Base-by-base conservation (phyloP, 78 protist species). In the Planoprotostelium fungivorum region DNA sequence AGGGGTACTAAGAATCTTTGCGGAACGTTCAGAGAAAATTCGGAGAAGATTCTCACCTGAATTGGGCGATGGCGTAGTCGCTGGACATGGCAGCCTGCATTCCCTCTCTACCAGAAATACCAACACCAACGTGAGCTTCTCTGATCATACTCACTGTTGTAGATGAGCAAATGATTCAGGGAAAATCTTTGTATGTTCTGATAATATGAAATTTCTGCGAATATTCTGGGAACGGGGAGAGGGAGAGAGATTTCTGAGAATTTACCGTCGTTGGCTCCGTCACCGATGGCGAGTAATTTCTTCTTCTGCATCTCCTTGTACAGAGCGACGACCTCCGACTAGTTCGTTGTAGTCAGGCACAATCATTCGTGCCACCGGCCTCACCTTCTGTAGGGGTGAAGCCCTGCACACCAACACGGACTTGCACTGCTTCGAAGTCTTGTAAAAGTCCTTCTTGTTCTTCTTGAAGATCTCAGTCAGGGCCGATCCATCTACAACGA, bases 241-340 rank as follows among this genome's bases (percentile, higher is more conserved):
- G 89, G n/a, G 35, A 16, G 29, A 35, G 63, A 9, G 28, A 29
- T 28, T 5, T 1, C 1, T 9, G 83, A 85, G 9, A 0, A 34
- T 1, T n/a, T 1, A 90, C 95, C 97, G 89, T 97, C 98, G 86
- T 97, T 97, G 39, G 98, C 99, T 35, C 99, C 99, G 87, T 98
- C 99, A 86, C 99, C 99, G 83, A 98, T 97, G 37, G 98, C 93
- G 88, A 98, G 73, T 51, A 51, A 51, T 51, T 51, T 34, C 38
- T 34, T 86, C 37, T 25, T 10, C 37, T 10, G 85, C n/a, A n/a
- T 36, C 1, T 0, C 28, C 31, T 34, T n/a, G 39, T 90, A 83
- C 1, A 88, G 83, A 0, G 1, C 0, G 28, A 91, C 91, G 25
- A 51, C 73, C 73, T 51, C 73, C 5, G 73, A 51, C 73, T 51